Percentiles rank a stretch among this genome's conserved stretches.
These are phyloP conservation scores for Aaosphaeria pasadenensis DNA, from an alignment of 2,329 filamentous ascomycete genomes.

Conservation along the genomic window DNA sequence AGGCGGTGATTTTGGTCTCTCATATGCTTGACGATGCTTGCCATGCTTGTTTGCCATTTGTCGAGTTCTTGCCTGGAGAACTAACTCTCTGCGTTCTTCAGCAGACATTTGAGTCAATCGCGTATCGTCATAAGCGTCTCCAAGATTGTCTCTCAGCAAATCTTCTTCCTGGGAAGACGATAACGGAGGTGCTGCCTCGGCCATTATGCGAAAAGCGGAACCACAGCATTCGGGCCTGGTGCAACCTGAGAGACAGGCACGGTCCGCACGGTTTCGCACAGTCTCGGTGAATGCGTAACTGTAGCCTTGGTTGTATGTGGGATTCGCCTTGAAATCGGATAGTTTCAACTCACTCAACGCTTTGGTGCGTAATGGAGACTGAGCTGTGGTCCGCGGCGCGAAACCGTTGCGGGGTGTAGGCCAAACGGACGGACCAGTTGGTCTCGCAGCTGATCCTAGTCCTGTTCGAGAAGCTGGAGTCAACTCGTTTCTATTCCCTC, in stretches of 20 bases:
- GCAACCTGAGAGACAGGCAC: conserved; percentile 71
- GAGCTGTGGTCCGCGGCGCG: not conserved
- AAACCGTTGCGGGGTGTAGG: not conserved
- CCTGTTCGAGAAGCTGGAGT: too few relatives aligned
- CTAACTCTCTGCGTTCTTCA: conserved; percentile 61
- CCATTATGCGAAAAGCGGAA: conserved; percentile 65
- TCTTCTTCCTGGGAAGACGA: conserved; percentile 34
- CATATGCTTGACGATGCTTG: conserved; percentile 72
- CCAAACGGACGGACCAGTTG: too few relatives aligned
- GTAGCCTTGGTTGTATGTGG: conserved; percentile 65
- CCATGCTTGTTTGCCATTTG: conserved; percentile 72
- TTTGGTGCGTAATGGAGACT: conserved; percentile 48
- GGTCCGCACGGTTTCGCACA: conserved; percentile 66
- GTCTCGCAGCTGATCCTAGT: too few relatives aligned
- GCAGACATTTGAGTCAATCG: conserved; percentile 49
- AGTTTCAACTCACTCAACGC: conserved; percentile 58
- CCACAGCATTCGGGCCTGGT: conserved; percentile 75
- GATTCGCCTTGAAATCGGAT: conserved; percentile 81
- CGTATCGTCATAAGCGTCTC: conserved; percentile 37
- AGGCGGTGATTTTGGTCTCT: conserved; percentile 70
- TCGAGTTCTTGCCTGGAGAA: conserved; percentile 73
- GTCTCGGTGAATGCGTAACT: conserved; percentile 73
- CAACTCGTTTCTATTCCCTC: too few relatives aligned
- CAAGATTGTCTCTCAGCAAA: conserved; percentile 55
- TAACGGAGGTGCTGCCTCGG: conserved; percentile 37